Conservation (phyloP, 2,329 filamentous ascomycete species). For the Myriosclerotinia curreyana region DNA sequence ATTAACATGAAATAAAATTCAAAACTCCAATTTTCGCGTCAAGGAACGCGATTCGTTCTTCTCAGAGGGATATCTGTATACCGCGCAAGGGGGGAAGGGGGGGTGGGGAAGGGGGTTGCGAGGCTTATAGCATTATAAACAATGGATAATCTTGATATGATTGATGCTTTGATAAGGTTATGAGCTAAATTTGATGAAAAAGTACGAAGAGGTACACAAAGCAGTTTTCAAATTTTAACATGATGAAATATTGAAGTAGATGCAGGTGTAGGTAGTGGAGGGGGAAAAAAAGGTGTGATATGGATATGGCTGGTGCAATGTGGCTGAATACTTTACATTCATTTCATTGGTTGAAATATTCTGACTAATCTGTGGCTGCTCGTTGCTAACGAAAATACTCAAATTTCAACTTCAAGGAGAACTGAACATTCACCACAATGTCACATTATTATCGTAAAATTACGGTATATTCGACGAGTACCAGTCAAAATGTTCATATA, state of each 20-base stretch:
- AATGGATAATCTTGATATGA: background rate
- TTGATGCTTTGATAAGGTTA: background rate
- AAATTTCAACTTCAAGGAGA: background rate
- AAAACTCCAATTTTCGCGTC: background rate
- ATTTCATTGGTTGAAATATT: background rate
- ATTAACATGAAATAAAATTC: conserved; percentile 27
- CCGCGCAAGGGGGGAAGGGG: background rate
- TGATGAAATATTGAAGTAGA: background rate
- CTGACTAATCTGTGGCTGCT: background rate
- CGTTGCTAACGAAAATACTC: background rate
- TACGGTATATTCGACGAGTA: background rate
- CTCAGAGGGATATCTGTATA: background rate
- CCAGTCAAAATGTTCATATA: conserved; percentile 2
- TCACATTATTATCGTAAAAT: background rate
- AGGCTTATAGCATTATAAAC: background rate
- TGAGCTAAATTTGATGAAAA: background rate
- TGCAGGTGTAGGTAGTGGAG: no score
- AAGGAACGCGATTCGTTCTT: background rate
- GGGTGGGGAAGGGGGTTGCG: background rate
- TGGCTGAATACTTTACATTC: background rate
- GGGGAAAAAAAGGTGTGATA: no score
- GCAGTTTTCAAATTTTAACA: background rate
- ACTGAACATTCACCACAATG: background rate
- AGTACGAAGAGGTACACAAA: background rate
- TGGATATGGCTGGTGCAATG: background rate